These are phyloP conservation scores for Oryza punctata DNA, from an alignment of 176 grass and related monocot species.

Conservation along the genomic window DNA sequence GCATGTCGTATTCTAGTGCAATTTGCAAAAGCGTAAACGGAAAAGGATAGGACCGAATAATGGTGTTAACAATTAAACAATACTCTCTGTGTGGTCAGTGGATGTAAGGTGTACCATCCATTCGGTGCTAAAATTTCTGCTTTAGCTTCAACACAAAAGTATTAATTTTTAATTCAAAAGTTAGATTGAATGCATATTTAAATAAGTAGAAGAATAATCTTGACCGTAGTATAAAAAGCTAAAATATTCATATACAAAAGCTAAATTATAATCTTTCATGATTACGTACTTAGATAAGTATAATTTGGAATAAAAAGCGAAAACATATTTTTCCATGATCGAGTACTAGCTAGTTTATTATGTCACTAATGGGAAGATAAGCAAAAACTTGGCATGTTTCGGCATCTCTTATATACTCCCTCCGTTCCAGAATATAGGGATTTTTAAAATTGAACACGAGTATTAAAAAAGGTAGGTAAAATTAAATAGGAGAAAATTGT, in stretches of 20 bases:
- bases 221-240: no score
- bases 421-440: no score
- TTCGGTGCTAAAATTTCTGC: neutral
- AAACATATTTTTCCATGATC: neutral
- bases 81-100: neutral
- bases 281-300: no score
- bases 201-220: no score
- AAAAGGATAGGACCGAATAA: conserved; percentile 17
- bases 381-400: no score
- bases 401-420: neutral
- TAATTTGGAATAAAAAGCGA: neutral
- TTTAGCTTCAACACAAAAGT: neutral
- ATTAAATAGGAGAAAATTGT: no score
- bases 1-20: conserved; percentile 31
- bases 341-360: neutral
- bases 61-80: conserved; percentile 2
- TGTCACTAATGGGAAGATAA: no score
- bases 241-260: no score
- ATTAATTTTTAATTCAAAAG: neutral
- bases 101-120: conserved; percentile 23
- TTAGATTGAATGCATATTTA: neutral
- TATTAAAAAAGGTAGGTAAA: no score
- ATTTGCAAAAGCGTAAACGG: conserved; percentile 25
- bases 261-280: no score
- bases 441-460: no score